Base-by-base conservation (phyloP, 495 filamentous ascomycete species). In the Podospora didyma region DNA sequence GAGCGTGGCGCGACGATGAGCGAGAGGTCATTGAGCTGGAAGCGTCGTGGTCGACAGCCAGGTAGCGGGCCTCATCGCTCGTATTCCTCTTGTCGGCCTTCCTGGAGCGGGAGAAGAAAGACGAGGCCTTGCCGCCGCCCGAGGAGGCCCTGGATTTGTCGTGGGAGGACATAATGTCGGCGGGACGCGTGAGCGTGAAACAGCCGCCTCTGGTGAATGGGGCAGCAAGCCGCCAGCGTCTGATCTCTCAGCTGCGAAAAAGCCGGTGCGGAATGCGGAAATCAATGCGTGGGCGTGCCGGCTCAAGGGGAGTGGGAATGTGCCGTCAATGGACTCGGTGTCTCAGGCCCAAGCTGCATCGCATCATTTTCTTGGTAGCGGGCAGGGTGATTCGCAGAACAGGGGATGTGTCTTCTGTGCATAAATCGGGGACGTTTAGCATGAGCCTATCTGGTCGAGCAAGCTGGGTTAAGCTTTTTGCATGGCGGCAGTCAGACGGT, bases 111-210 rank as follows among this genome's bases (percentile, higher is more conserved):
- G 94, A 94, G 78, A 96, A 93, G 71, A 79, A 76, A 31, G 70
- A 74, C 50, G 69, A 66, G 49, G 88, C 91, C 75, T 92, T 92
- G 59, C 88, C 87, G 59, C 88, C 87, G 62, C 84, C 84, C 51
- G 90, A 92, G 49, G 88, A 89, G 76, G 92, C 88, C 69, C 89
- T 82, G 54, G 86, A 80, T 75, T 93, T 92, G 75, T 90, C 86
- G 74, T 78, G 67, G 58, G 84, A 77, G 59, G 86, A 81, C 75
- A 82, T 83, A 70, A 73, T 75, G 62, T 73, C 39, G 55, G 46
- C 51, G 58, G 57, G 52, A 51, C 24, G 60, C 46, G 65, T 69
- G 69, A 66, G 67, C 68, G 65, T 68, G 65, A 66, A 68, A 70
- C 67, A 64, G 65, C 61, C 55, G 64, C 46, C 57, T 41, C 46